phyloP scores from a whole-genome alignment of 441 rosid genomes.

The Populus hybrid region DNA sequence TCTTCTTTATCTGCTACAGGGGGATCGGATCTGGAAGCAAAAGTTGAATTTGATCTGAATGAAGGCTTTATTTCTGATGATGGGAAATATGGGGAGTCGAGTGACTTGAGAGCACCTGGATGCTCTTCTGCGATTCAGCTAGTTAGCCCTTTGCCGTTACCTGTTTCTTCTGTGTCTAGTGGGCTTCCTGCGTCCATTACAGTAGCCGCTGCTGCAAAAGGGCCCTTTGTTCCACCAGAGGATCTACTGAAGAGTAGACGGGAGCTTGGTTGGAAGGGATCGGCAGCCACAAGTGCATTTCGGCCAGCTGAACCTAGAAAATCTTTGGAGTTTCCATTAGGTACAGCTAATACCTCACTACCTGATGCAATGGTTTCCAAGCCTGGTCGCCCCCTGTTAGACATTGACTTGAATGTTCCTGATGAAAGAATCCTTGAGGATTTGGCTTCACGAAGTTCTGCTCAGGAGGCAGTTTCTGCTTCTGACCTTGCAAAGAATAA shows the following conservation, averaged over 20 bases:
- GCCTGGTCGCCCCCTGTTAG: constrained; percentile 55
- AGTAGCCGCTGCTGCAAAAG: constrained; percentile 89
- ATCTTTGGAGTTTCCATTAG: constrained; percentile 38
- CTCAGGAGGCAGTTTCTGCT: constrained; percentile 31
- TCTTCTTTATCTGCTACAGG: constrained; percentile 31
- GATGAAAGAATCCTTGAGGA: constrained; percentile 83
- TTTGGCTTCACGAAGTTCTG: constrained; percentile 43
- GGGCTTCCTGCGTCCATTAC: constrained; percentile 67
- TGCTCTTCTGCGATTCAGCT: constrained; percentile 41
- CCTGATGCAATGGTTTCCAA: constrained; percentile 47
- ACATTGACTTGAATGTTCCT: constrained; percentile 80
- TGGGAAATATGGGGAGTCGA: constrained; percentile 38
- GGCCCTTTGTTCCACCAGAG: constrained; percentile 81
- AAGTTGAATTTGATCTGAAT: constrained; percentile 79
- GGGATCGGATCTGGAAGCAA: constrained; percentile 47
- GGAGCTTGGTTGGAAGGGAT: constrained; percentile 92
- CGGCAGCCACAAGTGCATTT: constrained; percentile 99
- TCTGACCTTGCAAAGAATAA: constrained; percentile 23
- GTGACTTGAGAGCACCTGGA: constrained; percentile 34
- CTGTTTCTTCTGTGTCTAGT: constrained; percentile 44
- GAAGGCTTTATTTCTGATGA: constrained; percentile 77
- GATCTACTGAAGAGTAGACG: constrained; percentile 65
- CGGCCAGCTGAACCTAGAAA: constrained; percentile 95
- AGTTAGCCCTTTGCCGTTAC: constrained; percentile 39
- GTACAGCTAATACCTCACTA: constrained; percentile 23